These are phyloP conservation scores for Yamadazyma akitaensis DNA, from an alignment of 805 yeast species.

Conservation along the genomic window DNA sequence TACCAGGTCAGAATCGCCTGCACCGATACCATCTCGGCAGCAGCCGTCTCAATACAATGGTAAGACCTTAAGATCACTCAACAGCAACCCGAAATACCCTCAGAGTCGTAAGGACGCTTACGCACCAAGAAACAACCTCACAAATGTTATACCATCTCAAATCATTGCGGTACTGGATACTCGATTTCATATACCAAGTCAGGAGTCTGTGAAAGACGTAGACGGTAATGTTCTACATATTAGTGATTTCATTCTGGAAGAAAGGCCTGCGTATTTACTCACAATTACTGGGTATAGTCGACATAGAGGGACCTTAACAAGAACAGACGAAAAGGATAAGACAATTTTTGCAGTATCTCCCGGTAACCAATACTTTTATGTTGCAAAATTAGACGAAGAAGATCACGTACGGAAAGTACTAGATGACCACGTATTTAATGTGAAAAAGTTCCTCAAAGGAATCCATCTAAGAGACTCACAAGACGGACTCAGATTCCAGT, in stretches of 20 bases:
- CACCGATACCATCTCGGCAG: not conserved
- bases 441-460: not conserved
- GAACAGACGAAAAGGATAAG: not conserved
- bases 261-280: not conserved
- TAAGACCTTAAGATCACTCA: not conserved
- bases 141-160: not conserved
- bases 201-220: not conserved
- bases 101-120: not conserved
- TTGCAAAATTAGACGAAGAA: not conserved
- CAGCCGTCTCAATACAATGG: not conserved
- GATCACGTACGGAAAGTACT: not conserved
- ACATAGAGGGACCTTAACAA: not conserved
- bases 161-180: not conserved
- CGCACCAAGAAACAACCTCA: not conserved
- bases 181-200: not conserved
- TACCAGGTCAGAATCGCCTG: not conserved
- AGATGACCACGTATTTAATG: not conserved
- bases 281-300: not conserved
- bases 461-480: not conserved
- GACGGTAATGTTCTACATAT: not conserved
- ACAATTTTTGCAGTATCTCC: not conserved
- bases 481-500: not conserved
- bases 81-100: not conserved
- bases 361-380: not conserved
- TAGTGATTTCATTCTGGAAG: not conserved